phyloP scores from a whole-genome alignment of 176 grass and related monocot species.

The Oryza longistaminata region DNA sequence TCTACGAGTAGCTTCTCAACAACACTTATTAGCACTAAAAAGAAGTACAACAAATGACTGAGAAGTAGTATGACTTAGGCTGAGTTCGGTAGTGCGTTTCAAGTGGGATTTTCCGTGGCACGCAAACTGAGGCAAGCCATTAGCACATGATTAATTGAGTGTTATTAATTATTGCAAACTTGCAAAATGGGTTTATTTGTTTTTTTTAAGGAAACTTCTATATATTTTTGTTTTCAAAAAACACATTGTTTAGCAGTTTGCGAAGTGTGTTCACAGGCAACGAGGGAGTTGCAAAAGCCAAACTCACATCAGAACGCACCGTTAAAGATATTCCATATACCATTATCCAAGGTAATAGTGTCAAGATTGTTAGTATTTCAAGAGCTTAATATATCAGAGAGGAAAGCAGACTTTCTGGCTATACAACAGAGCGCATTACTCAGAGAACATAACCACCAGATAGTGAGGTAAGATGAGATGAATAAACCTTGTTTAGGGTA shows the following conservation, averaged over 20 bases:
- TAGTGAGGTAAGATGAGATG: background rate
- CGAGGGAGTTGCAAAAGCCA: too few relatives aligned
- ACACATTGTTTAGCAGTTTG: too few relatives aligned
- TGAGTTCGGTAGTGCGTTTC: too few relatives aligned
- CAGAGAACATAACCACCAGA: background rate
- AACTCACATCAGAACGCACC: too few relatives aligned
- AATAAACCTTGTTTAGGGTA: background rate
- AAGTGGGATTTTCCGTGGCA: too few relatives aligned
- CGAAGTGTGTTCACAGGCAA: too few relatives aligned
- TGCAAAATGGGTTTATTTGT: too few relatives aligned
- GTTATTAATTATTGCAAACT: too few relatives aligned
- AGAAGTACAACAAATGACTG: conserved; percentile 11
- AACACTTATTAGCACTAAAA: background rate
- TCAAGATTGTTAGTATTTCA: background rate
- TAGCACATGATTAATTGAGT: too few relatives aligned
- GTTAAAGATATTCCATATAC: background rate
- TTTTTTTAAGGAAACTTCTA: too few relatives aligned
- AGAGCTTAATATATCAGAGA: background rate
- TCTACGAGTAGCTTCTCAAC: background rate
- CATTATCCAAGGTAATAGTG: background rate
- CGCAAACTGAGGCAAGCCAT: too few relatives aligned
- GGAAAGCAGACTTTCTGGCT: conserved; percentile 1
- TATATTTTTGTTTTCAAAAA: too few relatives aligned
- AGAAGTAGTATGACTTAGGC: background rate
- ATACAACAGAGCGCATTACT: background rate